A percentile compares a stretch with the other conserved stretches of the same genome.
Evolutionary conservation across 495 filamentous ascomycete genomes (phyloP).

Genomic region (Talaromyces stipitatus): DNA sequence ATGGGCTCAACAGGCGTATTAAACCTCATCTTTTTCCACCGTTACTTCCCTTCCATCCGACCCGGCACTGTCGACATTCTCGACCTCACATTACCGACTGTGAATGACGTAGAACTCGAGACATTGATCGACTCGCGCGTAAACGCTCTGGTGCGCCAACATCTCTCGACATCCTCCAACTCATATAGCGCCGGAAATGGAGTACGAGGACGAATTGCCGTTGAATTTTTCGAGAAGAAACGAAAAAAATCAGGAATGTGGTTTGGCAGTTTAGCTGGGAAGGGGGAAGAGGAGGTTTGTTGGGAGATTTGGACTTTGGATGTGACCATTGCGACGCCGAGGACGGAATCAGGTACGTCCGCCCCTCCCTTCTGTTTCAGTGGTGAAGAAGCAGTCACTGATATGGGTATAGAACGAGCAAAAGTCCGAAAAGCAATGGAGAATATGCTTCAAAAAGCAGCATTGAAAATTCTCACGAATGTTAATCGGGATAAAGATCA

Average conservation of each 20-base stretch:
- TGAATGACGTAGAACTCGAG: conserved; percentile 83
- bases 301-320: conserved; percentile 96
- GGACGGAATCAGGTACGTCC: conserved; percentile 75
- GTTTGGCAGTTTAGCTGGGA: conserved; percentile 52
- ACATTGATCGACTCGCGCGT: conserved; percentile 87
- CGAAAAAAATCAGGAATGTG: conserved; percentile 64
- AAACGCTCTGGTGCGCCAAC: conserved; percentile 60
- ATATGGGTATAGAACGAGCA: conserved; percentile 54
- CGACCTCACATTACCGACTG: conserved; percentile 81
- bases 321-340: conserved; percentile 80
- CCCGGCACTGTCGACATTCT: conserved; percentile 87
- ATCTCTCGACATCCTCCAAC: conserved; percentile 38
- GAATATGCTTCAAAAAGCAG: conserved; percentile 72
- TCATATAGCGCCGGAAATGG: conserved; percentile 41
- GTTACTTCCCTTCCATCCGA: conserved; percentile 80
- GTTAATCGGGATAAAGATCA: conserved; percentile 90
- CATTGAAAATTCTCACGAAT: conserved; percentile 77
- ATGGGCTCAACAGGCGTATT: conserved; percentile 81
- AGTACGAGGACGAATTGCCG: conserved; percentile 71
- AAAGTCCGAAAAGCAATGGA: conserved; percentile 87
- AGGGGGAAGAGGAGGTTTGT: conserved; percentile 83
- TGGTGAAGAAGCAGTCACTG: background rate
- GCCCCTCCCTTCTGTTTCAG: background rate
- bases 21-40: conserved; percentile 98
- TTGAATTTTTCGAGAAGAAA: conserved; percentile 93